Evolutionary conservation across 768 basidiomycete genomes (phyloP).

Genomic region (Lactarius tabidus): DNA sequence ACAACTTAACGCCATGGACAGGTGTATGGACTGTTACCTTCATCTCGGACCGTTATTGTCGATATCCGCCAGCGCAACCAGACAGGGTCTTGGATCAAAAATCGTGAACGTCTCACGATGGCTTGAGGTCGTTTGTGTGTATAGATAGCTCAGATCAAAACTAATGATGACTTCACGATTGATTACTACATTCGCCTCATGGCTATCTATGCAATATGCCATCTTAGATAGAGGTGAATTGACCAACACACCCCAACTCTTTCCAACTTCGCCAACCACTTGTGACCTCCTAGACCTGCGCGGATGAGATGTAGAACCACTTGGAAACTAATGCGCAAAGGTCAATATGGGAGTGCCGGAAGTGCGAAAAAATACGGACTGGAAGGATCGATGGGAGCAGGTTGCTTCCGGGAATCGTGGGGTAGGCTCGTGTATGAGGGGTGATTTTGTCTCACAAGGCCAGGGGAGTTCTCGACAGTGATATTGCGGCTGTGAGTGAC

Average conservation of each 20-base stretch:
- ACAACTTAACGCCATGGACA: conserved; percentile 30
- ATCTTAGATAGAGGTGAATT: neutral
- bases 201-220: neutral
- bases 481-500: conserved; percentile 62
- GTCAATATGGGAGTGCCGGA: neutral
- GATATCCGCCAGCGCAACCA: conserved; percentile 74
- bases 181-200: conserved; percentile 14
- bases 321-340: conserved; percentile 58
- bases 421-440: conserved; percentile 63
- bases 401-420: conserved; percentile 72
- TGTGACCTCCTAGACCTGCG: conserved; percentile 51
- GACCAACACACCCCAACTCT: neutral
- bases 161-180: conserved; percentile 19
- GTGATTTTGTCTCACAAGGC: conserved; percentile 59
- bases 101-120: conserved; percentile 25
- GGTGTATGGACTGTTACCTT: conserved; percentile 92
- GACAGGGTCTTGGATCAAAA: conserved; percentile 41
- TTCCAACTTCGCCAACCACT: neutral
- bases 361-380: conserved; percentile 48
- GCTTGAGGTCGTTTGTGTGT: conserved; percentile 18
- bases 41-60: conserved; percentile 85
- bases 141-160: conserved; percentile 14
- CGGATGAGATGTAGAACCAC: conserved; percentile 94
- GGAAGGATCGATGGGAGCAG: conserved; percentile 87
- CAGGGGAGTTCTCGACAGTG: conserved; percentile 70